Base-by-base conservation (phyloP, 2,329 filamentous ascomycete genomes). In the Aspergillus niger region DNA sequence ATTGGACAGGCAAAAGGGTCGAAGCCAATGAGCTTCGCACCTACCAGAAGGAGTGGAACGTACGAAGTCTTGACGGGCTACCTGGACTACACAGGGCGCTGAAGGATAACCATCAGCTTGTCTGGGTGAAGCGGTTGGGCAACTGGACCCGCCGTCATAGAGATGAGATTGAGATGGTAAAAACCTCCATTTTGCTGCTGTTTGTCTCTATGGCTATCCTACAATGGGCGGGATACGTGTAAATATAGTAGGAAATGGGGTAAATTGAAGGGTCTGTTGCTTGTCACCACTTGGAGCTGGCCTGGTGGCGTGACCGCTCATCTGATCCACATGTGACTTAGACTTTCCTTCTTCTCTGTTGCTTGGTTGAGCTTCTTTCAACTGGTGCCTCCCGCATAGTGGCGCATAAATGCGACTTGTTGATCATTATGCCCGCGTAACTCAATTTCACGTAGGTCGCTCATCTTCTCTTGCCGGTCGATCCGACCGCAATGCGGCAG, bases 1-100 rank as follows among this genome's bases (percentile, higher is more conserved):
- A 79, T 56, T 86, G 80, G 79, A 79, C 81, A 1, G 68, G 70
- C 39, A 83, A 82, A 64, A 79, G 76, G 67, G 77, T 82, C 2
- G 79, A 82, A 50, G 79, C 79, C 60, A 82, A 83, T 56, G 76
- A 78, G 39, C 70, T 87, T 64, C 74, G 77, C 8, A 74, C 77
- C n/a, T 90, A 89, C 67, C 86, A 86, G 69, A 78, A 77, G 22
- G 70, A 79, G 63, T 83, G 81, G 66, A 90, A 90, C 67, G 67
- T 77, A 2, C 65, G 69, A 50, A 86, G 84, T 70, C 76, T 89
- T 48, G 86, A 89, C 64, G 85, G 84, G 1, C 74, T 88, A 20
- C 83, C 85, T 0, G 86, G 86, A 0, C 69, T 89, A 65, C 80
- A 77, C 58, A 77, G 77, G 5, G 86, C 85, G 22, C 78, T 85